Percentiles rank a stretch among this genome's conserved stretches.
These are phyloP conservation scores for Tricholoma matsutake DNA, from an alignment of 768 basidiomycete genomes.

Conservation along the genomic window DNA sequence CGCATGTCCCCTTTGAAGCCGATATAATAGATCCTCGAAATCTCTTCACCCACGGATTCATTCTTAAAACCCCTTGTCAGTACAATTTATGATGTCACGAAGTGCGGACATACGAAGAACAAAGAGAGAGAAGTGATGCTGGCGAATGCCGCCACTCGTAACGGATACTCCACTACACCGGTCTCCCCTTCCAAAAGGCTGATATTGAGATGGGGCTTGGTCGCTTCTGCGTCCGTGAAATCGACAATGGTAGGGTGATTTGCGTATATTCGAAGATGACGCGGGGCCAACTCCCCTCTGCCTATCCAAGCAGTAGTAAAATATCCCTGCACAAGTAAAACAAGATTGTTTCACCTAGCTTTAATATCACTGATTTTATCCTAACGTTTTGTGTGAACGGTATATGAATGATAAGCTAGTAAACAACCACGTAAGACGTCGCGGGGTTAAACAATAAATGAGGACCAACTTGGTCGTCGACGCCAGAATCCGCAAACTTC, in stretches of 20 bases:
- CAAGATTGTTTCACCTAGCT: slow-evolving; percentile 54
- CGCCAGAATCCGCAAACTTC: slow-evolving; percentile 70
- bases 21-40: slow-evolving; percentile 69
- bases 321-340: not conserved
- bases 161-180: slow-evolving; percentile 70
- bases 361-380: slow-evolving; percentile 69
- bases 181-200: slow-evolving; percentile 69
- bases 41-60: slow-evolving; percentile 63
- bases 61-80: slow-evolving; percentile 37
- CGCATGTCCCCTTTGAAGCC: slow-evolving; percentile 79
- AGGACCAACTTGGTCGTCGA: slow-evolving; percentile 74
- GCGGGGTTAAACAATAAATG: not conserved
- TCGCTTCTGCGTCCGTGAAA: slow-evolving; percentile 68
- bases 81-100: not conserved
- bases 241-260: slow-evolving; percentile 76
- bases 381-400: slow-evolving; percentile 80
- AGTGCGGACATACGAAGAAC: slow-evolving; percentile 63
- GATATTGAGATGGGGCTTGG: slow-evolving; percentile 69
- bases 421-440: not conserved
- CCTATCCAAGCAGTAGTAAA: slow-evolving; percentile 30
- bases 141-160: slow-evolving; percentile 72
- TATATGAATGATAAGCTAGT: slow-evolving; percentile 74
- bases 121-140: slow-evolving; percentile 72
- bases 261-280: slow-evolving; percentile 70
- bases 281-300: slow-evolving; percentile 73